These are phyloP conservation scores for Penium margaritaceum DNA, from an alignment of 139 green algal genomes.

Conservation along the genomic window DNA sequence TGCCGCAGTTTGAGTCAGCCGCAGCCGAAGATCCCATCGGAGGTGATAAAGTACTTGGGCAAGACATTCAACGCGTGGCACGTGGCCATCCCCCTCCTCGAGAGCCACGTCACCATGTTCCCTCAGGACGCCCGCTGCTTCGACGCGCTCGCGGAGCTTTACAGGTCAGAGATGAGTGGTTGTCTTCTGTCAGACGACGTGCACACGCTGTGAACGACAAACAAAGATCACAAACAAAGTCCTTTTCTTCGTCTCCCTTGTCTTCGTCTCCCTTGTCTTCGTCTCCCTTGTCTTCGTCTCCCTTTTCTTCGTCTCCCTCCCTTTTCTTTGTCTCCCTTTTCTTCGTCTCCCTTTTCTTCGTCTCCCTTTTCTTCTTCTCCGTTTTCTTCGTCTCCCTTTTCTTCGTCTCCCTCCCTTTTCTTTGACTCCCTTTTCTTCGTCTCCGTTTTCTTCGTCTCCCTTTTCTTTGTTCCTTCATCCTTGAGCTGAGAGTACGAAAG, in stretches of 20 bases:
- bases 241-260: too few relatives aligned
- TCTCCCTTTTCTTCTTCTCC: background rate
- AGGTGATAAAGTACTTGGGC: constrained; percentile 97
- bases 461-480: too few relatives aligned
- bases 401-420: background rate
- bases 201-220: too few relatives aligned
- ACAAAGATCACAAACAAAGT: too few relatives aligned
- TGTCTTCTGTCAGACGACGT: too few relatives aligned
- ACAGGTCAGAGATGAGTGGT: constrained; percentile 21
- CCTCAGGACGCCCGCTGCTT: constrained; percentile 65
- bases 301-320: background rate
- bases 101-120: constrained; percentile 90
- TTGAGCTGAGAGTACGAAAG: too few relatives aligned
- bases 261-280: too few relatives aligned
- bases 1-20: constrained; percentile 78
- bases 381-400: background rate
- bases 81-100: constrained; percentile 87
- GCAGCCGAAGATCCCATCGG: constrained; percentile 93
- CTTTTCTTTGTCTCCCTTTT: background rate
- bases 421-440: background rate
- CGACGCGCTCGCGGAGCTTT: constrained; percentile 35
- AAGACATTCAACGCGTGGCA: constrained; percentile 94
- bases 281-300: too few relatives aligned
- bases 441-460: too few relatives aligned
- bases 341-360: background rate